Base-by-base conservation (phyloP, 208 protist species). In the Acanthamoeba healyi region DNA sequence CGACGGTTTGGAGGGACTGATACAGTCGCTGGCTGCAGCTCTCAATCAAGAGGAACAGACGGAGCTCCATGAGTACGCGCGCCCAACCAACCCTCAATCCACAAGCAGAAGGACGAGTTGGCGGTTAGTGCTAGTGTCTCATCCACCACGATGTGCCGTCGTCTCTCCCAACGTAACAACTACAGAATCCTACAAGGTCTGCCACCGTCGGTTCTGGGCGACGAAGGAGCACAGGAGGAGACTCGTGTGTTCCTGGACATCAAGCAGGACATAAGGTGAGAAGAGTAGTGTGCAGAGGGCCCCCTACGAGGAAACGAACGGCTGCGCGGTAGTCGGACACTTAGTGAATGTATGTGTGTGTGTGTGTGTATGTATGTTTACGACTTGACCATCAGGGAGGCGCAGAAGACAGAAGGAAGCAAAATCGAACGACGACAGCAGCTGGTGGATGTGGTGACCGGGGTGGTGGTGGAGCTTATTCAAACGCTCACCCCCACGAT, bases 391-490 rank as follows among this genome's bases (percentile, higher is more conserved):
- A 61, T 24, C 49, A 91, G 56, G 56, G 84, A 91, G 46, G 84
- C 56, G 15, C 84, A 86, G 34, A 86, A 86, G 42, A 40, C 38
- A 0, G 77, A 86, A 26, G 44, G 29, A 24, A 24, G 22, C 19
- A 86, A 86, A 38, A n/a, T 86, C 14, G 77, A 86, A n/a, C 77
- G 77, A 38, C 77, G 77, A 44, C 77, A 86, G 44, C 84, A 91
- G 56, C 34, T 91, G 26, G 49, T 91, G 15, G 84, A 91, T 3
- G 58, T 91, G 38, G 84, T 91, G 26, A 91, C 56, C 0, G 84
- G 84, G 7, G 84, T 91, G 32, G n/a, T 91, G 2, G 38, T 91
- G 7, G 84, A 91, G 84, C 84, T 91, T 34, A 51, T 91, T 19
- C 84, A 91, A 36, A 44, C 49, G 12, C 36, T 91, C 26, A 34